phyloP scores from a whole-genome alignment of 495 filamentous ascomycete genomes.

The Daldinia loculata region DNA sequence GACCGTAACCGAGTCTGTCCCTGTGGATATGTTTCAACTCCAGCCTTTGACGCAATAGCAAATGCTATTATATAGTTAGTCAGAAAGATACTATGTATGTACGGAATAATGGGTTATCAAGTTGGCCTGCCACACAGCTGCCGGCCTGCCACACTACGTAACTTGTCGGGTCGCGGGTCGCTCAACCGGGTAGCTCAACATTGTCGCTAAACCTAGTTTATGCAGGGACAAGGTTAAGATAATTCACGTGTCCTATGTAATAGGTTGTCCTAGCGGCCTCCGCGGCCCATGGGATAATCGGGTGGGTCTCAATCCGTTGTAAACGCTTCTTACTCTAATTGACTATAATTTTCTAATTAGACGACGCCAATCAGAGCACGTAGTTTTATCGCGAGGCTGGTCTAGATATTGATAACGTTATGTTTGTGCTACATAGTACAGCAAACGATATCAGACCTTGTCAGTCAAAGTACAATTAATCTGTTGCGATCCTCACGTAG shows the following conservation, averaged over 20 bases:
- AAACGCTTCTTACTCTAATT: not conserved
- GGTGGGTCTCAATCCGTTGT: not conserved
- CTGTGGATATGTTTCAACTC: slow-evolving; percentile 38
- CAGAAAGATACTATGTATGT: not conserved
- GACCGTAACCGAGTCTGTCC: slow-evolving; percentile 36
- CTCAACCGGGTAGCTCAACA: slow-evolving; percentile 2
- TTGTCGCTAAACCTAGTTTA: not conserved
- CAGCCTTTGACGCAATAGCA: slow-evolving; percentile 34
- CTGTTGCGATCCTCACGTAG: not conserved
- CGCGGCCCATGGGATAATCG: not conserved
- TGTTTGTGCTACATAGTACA: slow-evolving; percentile 26
- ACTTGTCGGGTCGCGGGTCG: slow-evolving; percentile 16
- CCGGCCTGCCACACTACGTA: slow-evolving; percentile 1
- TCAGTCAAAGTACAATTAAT: not conserved
- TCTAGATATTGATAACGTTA: slow-evolving; percentile 16
- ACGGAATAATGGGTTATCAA: slow-evolving; percentile 25
- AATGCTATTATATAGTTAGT: slow-evolving; percentile 8
- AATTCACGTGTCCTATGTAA: not conserved
- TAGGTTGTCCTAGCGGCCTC: not conserved
- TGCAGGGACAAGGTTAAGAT: slow-evolving; percentile 1
- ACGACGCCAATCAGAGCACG: slow-evolving; percentile 13
- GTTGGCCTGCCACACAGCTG: slow-evolving; percentile 5
- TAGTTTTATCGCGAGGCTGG: slow-evolving; percentile 8
- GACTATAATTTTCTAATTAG: not conserved
- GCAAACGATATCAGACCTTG: not conserved